These are phyloP conservation scores for Rhodosporidiobolus odoratus DNA, from an alignment of 768 basidiomycete genomes.

Conservation along the genomic window DNA sequence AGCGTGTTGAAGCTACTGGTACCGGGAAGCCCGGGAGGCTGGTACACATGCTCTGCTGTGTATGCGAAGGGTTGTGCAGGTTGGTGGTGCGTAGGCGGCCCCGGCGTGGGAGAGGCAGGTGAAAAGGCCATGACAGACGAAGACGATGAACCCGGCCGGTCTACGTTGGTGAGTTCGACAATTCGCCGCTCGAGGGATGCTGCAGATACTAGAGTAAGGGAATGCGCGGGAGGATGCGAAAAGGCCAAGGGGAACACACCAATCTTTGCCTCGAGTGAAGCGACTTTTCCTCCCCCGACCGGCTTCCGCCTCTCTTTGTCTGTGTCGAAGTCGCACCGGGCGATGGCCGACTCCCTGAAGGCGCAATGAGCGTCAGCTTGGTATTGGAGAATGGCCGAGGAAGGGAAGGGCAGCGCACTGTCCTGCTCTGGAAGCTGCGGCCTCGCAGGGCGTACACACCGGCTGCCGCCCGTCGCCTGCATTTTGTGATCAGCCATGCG, in stretches of 20 bases:
- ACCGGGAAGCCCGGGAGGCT: too few relatives aligned
- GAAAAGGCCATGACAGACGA: neutral
- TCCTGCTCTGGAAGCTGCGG: neutral
- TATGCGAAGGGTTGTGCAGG: too few relatives aligned
- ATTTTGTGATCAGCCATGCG: too few relatives aligned
- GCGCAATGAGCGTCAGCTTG: neutral
- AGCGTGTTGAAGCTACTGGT: too few relatives aligned
- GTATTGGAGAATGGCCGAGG: neutral
- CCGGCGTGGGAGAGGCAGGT: too few relatives aligned
- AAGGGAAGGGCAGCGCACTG: neutral
- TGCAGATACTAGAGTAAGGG: neutral
- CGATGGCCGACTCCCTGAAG: neutral
- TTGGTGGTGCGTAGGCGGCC: too few relatives aligned
- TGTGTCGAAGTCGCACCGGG: constrained; percentile 3
- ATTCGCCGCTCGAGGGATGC: neutral
- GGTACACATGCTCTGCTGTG: too few relatives aligned
- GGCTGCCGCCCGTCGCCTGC: constrained; percentile 6
- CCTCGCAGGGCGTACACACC: neutral
- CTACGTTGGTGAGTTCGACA: neutral
- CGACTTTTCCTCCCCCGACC: constrained; percentile 8
- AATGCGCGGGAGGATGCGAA: too few relatives aligned
- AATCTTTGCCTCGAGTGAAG: constrained; percentile 12
- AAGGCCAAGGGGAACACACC: neutral
- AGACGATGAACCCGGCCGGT: neutral
- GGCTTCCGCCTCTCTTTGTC: constrained; percentile 14